Base-by-base conservation (phyloP, 2,329 filamentous ascomycete genomes). In the Fusarium anthophilum region DNA sequence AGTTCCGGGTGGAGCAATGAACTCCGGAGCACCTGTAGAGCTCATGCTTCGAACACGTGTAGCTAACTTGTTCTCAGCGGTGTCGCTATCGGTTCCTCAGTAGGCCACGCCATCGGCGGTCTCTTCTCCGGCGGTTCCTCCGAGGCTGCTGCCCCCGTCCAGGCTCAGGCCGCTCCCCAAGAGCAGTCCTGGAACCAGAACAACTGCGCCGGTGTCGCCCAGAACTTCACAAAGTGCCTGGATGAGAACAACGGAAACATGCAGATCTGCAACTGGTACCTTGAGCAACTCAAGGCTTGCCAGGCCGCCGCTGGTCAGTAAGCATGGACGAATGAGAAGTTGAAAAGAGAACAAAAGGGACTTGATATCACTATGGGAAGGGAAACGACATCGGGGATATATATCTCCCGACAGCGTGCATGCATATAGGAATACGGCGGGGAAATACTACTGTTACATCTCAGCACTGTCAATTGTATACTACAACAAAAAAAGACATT, bases 231-330 rank as follows among this genome's bases (percentile, higher is more conserved):
- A 80, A 93, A 92, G 87, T 99, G 96, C 89, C 93, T 99, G 92
- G 95, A 98, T 84, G 94, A 98, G 81, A 93, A 99, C 84, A 87
- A 91, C 82, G 96, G 96, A 78, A 95, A 96, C 86, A 91, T 99
- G 92, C 92, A 93, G 82, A 97, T 98, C 82, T 99, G 96, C 87
- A 93, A 93, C 77, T 99, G 96, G 95, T 99, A 99, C 84, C 87
- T 99, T 79, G 96, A 99, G 84, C 96, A 99, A 90, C 88, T 99
- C 84, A 96, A 95, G 89, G 93, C 93, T 64, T 96, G 93, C 88
- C 93, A 96, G 87, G 86, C 90, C 75, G 93, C 94, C 78, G 92
- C 93, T 63, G 90, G 87, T 84, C 90, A 94, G 86, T 94, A 91
- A 76, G 82, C 51, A 37, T 48, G 38, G 41, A 54, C 28, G 28